A percentile compares a stretch with the other conserved stretches of the same genome.
Evolutionary conservation across 176 grass and related monocot genomes (phyloP).

Genomic region (Bonia amplexicaulis): DNA sequence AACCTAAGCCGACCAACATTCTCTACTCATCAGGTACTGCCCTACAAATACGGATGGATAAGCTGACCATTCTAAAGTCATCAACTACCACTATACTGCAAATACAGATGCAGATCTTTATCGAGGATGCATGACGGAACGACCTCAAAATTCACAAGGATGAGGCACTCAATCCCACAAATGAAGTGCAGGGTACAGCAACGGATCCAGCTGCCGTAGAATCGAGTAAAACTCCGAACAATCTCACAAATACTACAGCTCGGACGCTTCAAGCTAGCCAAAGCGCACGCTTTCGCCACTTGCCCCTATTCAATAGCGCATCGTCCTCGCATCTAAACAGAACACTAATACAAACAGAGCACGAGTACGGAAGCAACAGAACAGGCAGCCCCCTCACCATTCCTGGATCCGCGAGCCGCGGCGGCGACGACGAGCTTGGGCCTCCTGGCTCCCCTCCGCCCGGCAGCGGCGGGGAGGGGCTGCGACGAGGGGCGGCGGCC

Average conservation of each 20-base stretch:
- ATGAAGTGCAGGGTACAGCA: background rate
- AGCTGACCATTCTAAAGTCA: background rate
- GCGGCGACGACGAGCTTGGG: constrained; percentile 30
- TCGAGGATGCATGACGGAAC: background rate
- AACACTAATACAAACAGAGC: background rate
- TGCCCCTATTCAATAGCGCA: constrained; percentile 9
- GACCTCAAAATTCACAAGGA: background rate
- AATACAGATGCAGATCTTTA: background rate
- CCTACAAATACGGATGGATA: background rate
- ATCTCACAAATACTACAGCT: background rate
- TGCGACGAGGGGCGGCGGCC: background rate
- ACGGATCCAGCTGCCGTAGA: background rate
- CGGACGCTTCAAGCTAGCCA: background rate
- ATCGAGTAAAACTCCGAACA: background rate
- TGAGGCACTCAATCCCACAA: background rate
- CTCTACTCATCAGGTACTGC: background rate
- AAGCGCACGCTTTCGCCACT: background rate
- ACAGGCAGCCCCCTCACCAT: constrained; percentile 28
- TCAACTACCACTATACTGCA: background rate
- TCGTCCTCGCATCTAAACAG: background rate
- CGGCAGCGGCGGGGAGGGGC: background rate
- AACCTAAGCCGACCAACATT: background rate
- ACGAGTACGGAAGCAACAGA: background rate
- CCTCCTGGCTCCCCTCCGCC: constrained; percentile 15
- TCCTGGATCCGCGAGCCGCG: constrained; percentile 29